Evolutionary conservation across 768 basidiomycete species (phyloP).

Genomic region (Tricholoma furcatifolium): DNA sequence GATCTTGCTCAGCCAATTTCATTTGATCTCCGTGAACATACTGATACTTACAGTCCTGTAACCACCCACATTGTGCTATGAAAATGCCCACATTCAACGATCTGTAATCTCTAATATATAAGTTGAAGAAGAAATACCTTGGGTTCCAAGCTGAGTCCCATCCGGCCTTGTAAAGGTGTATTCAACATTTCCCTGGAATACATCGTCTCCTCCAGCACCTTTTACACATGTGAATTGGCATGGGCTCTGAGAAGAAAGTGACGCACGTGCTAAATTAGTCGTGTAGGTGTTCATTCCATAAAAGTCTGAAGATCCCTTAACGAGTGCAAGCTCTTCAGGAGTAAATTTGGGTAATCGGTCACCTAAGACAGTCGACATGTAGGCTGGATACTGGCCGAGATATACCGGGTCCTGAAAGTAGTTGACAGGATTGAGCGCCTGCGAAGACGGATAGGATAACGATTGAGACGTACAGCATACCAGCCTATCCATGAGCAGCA

Average conservation of each 20-base stretch:
- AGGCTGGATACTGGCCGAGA: conserved; percentile 61
- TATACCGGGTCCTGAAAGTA: conserved; percentile 69
- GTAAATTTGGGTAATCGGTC: conserved; percentile 58
- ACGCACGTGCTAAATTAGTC: conserved; percentile 58
- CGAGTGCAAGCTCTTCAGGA: conserved; percentile 50
- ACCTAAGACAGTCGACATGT: conserved; percentile 35
- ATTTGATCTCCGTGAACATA: too few species aligned
- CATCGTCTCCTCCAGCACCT: conserved; percentile 61
- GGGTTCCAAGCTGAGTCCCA: conserved; percentile 61
- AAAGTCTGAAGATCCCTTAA: conserved; percentile 66
- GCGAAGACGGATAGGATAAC: background rate
- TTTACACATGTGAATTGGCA: background rate
- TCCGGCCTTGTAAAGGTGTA: conserved; percentile 66
- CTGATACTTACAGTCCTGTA: conserved; percentile 1
- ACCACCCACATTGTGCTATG: background rate
- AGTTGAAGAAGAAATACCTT: conserved; percentile 37
- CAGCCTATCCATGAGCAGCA: conserved; percentile 41
- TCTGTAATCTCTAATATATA: background rate
- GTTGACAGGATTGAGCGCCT: conserved; percentile 2
- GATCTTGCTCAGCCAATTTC: background rate
- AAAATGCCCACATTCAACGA: too few species aligned
- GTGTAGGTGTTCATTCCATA: conserved; percentile 75
- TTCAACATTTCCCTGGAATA: conserved; percentile 59
- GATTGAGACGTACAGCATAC: conserved; percentile 45
- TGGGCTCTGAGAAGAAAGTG: background rate